Conservation (phyloP, 2,329 filamentous ascomycete species). For the Chaetomiaceae sp. region DNA sequence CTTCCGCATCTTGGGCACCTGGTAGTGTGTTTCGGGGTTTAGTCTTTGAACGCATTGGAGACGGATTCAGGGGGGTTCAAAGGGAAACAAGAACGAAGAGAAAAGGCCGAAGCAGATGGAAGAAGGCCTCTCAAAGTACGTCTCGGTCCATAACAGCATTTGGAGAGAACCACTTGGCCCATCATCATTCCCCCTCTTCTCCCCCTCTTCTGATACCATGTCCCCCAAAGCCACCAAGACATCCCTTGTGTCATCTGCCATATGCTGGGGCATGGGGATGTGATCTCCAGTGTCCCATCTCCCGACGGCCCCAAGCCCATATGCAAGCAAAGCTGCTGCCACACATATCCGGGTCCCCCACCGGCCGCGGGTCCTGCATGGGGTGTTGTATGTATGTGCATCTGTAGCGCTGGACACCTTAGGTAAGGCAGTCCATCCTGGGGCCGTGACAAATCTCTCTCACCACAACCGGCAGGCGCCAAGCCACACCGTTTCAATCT, state of each 20-base stretch:
- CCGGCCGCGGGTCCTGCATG: too few species aligned
- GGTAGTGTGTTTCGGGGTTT: neutral
- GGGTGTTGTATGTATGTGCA: too few species aligned
- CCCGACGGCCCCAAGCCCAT: neutral
- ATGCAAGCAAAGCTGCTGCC: too few species aligned
- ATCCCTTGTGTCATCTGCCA: too few species aligned
- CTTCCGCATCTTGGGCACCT: conserved; percentile 1
- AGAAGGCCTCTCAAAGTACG: neutral
- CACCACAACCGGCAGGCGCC: neutral
- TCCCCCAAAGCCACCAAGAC: too few species aligned
- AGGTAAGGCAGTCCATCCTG: neutral
- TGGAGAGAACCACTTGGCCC: too few species aligned
- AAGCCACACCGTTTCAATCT: neutral
- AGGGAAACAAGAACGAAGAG: neutral
- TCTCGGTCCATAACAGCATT: neutral
- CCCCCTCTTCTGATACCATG: too few species aligned
- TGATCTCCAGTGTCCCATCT: too few species aligned
- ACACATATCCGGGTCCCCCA: too few species aligned
- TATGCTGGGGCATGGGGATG: too few species aligned
- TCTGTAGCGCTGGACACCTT: too few species aligned
- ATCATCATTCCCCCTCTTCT: too few species aligned
- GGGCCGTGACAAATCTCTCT: conserved; percentile 8
- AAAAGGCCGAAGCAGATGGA: neutral
- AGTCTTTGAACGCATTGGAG: conserved; percentile 1
- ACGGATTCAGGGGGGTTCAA: neutral